Evolutionary conservation across 208 protist species (phyloP), one percentile per base, ranked within the genome.

Genomic region (Trypanosoma melophagium): DNA sequence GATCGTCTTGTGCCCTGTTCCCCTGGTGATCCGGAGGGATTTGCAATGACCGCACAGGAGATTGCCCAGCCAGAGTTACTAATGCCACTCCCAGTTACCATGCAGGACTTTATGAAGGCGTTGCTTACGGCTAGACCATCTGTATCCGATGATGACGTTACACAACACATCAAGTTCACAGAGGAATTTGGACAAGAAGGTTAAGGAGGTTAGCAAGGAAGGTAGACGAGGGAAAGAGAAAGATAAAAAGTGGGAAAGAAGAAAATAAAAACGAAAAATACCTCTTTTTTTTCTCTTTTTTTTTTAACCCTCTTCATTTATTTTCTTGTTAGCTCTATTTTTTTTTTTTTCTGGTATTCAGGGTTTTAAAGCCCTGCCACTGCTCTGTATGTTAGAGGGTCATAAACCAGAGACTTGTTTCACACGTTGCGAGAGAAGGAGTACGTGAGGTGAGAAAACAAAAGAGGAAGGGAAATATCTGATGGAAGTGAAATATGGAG

Each of bases 141-240:
- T 10, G 97, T 99, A 12, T 82, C 81, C 42, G 58, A 89, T 9
- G 77, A 76, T 4, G 98, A 99, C 67, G 92, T 99, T 31, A 72
- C 76, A 25, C 77, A 91, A 69, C 95, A 98, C 70, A 61, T 96
- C 21, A 84, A 98, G 68, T 99, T 98, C 67, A 99, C 97, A 0
- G 57, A 87, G 12, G 93, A 99, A 51, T 99, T 99, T 86, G 98
- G 98, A 40, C 94, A 98, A 74, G 97, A 98, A 60, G 95, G 93
- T 55, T 97, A 86, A 50, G n/a, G 16, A 28, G 28, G n/a, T 45
- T 19, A 42, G 7, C 19, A 12, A 47, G 9, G 28, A 52, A 52
- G 60, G 60, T 44, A 60, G 17, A 66, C 57, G 19, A 50, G 40
- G 8, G 60, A 66, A 22, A 19, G 40, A 35, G 16, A 44, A 44